phyloP scores from a whole-genome alignment of 257 asterid genomes.

The Nicotiana attenuata region DNA sequence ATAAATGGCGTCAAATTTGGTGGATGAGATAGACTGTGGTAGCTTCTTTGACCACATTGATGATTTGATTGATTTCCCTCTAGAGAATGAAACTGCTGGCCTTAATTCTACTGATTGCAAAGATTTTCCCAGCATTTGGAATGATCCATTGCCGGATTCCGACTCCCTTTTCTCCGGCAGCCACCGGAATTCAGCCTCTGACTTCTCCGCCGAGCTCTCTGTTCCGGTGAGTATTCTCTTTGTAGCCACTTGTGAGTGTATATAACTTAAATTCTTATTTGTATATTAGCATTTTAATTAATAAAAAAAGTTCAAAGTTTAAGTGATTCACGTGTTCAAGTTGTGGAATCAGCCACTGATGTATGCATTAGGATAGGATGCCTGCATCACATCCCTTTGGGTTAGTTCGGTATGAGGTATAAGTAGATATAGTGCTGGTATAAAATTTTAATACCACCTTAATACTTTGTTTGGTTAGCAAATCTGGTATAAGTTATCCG shows the following conservation, averaged over 20 bases:
- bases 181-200: slow-evolving; percentile 38
- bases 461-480: no score
- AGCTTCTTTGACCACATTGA: slow-evolving; percentile 90
- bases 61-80: slow-evolving; percentile 83
- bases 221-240: slow-evolving; percentile 62
- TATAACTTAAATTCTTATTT: background rate
- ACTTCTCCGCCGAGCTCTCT: slow-evolving; percentile 70
- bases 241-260: background rate
- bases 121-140: slow-evolving; percentile 67
- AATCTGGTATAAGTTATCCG: no score
- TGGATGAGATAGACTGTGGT: slow-evolving; percentile 71
- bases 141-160: slow-evolving; percentile 46
- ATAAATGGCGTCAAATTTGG: slow-evolving; percentile 58
- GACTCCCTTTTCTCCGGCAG: slow-evolving; percentile 47
- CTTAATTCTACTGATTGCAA: slow-evolving; percentile 47
- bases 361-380: no score
- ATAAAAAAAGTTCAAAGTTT: background rate
- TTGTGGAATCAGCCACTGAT: no score
- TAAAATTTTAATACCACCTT: no score
- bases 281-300: background rate
- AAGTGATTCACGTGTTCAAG: background rate
- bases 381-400: no score
- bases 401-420: background rate
- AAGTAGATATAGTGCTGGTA: no score
- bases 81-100: slow-evolving; percentile 52